Percentiles rank a stretch among this genome's conserved stretches.
phyloP scores from a whole-genome alignment of 164 flowering plant genomes.

The Berberis vulgaris region DNA sequence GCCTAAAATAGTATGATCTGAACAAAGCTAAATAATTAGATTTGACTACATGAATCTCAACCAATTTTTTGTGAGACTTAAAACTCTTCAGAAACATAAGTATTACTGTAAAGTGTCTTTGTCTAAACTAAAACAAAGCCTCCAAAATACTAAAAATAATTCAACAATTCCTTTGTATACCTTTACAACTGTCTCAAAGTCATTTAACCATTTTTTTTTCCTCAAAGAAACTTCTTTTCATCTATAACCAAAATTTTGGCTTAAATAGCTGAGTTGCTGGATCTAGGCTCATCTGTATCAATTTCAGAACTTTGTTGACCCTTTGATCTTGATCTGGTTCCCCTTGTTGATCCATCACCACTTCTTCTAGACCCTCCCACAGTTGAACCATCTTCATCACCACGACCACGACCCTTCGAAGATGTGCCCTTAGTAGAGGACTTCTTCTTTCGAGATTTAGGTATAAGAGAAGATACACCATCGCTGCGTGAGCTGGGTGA shows the following conservation, averaged over 20 bases:
- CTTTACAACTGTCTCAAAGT: not conserved
- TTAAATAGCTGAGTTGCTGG: not conserved
- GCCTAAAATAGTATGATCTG: too few relatives aligned
- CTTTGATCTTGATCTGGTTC: conserved; percentile 5
- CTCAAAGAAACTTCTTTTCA: not conserved
- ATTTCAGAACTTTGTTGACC: not conserved
- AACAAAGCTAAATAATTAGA: too few relatives aligned
- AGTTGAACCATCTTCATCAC: not conserved
- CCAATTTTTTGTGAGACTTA: not conserved
- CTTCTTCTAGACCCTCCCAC: not conserved
- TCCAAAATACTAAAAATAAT: not conserved
- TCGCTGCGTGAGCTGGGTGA: not conserved
- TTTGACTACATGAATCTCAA: too few relatives aligned
- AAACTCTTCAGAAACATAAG: not conserved
- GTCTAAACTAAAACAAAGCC: not conserved
- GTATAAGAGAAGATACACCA: not conserved
- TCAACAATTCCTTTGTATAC: too few relatives aligned
- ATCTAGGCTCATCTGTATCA: not conserved
- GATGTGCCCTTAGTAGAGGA: not conserved
- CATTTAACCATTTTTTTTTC: not conserved
- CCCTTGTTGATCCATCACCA: not conserved
- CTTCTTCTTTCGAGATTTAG: conserved; percentile 4
- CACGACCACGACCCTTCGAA: not conserved
- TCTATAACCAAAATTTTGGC: not conserved
- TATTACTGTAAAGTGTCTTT: not conserved